Conservation (phyloP, 495 filamentous ascomycete species). For the Tuber microsphaerosporum region DNA sequence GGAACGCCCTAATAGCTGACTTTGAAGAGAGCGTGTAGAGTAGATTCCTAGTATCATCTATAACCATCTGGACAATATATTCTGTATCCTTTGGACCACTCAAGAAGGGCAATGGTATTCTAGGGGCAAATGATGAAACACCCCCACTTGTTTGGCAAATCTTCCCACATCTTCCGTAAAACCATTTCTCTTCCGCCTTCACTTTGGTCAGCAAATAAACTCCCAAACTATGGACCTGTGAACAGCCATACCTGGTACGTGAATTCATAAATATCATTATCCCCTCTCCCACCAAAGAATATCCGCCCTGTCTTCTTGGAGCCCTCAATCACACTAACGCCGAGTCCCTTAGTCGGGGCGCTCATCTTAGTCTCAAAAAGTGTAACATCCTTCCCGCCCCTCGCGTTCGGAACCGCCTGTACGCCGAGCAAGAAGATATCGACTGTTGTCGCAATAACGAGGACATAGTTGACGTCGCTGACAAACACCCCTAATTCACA, state of each 20-base stretch:
- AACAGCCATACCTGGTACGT: slow-evolving; percentile 68
- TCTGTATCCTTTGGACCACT: slow-evolving; percentile 47
- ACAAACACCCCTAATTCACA: slow-evolving; percentile 68
- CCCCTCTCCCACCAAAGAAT: slow-evolving; percentile 75
- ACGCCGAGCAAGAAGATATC: slow-evolving; percentile 81
- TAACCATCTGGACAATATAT: slow-evolving; percentile 62
- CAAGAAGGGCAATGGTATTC: slow-evolving; percentile 31
- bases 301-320: slow-evolving; percentile 73
- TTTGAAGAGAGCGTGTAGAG: slow-evolving; percentile 82
- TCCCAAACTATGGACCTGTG: background rate
- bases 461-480: slow-evolving; percentile 68
- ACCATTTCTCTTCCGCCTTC: slow-evolving; percentile 78
- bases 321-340: slow-evolving; percentile 67
- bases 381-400: slow-evolving; percentile 62
- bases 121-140: slow-evolving; percentile 61
- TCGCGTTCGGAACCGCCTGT: slow-evolving; percentile 51
- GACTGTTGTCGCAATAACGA: slow-evolving; percentile 76
- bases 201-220: slow-evolving; percentile 14
- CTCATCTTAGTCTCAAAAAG: slow-evolving; percentile 82
- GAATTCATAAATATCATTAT: slow-evolving; percentile 84
- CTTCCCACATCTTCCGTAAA: slow-evolving; percentile 69
- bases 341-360: slow-evolving; percentile 60
- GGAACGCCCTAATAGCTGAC: slow-evolving; percentile 79
- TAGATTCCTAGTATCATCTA: slow-evolving; percentile 80
- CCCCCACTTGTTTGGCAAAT: slow-evolving; percentile 79